Evolutionary conservation across 306 rosid species (phyloP).

Genomic region (Malus orientalis): DNA sequence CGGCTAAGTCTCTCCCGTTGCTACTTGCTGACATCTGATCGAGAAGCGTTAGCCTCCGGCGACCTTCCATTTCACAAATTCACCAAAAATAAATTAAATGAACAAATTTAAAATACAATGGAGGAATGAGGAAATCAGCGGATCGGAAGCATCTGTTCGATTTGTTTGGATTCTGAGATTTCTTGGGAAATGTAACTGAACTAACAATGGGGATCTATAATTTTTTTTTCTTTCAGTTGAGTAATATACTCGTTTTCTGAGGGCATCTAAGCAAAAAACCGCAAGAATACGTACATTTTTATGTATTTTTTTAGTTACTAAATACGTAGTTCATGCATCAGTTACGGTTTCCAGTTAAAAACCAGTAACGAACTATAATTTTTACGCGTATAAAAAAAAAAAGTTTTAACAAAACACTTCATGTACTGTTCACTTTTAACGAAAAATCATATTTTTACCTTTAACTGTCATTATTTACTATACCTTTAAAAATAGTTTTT

Average conservation of each 20-base stretch:
- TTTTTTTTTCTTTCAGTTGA: background rate
- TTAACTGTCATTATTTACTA: too few relatives aligned
- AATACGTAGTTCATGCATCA: background rate
- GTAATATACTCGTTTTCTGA: background rate
- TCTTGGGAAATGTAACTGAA: constrained; percentile 15
- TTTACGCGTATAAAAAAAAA: background rate
- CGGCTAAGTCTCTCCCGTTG: constrained; percentile 35
- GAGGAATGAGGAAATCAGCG: background rate
- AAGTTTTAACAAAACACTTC: too few relatives aligned
- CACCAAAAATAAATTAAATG: background rate
- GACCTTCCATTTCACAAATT: constrained; percentile 30
- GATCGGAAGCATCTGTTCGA: constrained; percentile 13
- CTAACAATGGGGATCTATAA: background rate
- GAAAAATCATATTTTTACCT: too few relatives aligned
- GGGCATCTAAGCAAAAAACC: background rate
- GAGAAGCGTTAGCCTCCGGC: constrained; percentile 49
- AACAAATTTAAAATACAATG: background rate
- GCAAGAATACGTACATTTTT: background rate
- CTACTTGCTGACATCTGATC: constrained; percentile 70
- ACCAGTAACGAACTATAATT: too few relatives aligned
- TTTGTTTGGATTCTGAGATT: constrained; percentile 18
- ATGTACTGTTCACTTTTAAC: too few relatives aligned
- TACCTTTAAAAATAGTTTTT: too few relatives aligned
- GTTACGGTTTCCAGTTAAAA: background rate
- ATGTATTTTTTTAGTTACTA: background rate